Percentiles rank a stretch among this genome's conserved stretches.
Evolutionary conservation across 1,284 basidiomycete species (phyloP).

Genomic region (Leccinum variabile): DNA sequence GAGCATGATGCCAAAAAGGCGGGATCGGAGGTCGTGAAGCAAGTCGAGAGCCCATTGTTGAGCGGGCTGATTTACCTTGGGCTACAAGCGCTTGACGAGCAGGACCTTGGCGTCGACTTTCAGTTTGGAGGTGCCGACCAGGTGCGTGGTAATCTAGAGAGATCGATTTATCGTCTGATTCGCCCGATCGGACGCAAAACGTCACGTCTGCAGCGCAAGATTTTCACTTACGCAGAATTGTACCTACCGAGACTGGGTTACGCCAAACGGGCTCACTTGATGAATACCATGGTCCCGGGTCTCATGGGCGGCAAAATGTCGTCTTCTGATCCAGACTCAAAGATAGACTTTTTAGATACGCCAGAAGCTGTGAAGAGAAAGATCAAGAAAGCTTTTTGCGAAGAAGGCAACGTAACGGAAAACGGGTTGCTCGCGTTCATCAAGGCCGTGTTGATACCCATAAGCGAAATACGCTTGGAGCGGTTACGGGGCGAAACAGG

Average conservation of each 20-base stretch:
- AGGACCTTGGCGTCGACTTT: conserved; percentile 70
- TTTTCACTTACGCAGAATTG: neutral
- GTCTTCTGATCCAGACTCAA: conserved; percentile 1
- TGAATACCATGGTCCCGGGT: conserved; percentile 1
- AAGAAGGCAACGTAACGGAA: neutral
- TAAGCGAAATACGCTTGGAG: conserved; percentile 1
- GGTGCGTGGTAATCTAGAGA: neutral
- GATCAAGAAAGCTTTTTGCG: neutral
- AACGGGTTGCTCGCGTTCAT: conserved; percentile 1
- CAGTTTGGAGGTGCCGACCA: conserved; percentile 2
- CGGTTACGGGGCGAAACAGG: neutral
- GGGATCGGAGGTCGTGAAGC: conserved; percentile 99
- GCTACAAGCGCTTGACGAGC: conserved; percentile 48
- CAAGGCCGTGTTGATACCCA: neutral
- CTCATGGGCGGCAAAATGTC: conserved; percentile 1
- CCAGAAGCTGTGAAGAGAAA: conserved; percentile 1
- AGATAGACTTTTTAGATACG: conserved; percentile 1
- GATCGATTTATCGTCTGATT: neutral
- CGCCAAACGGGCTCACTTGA: neutral
- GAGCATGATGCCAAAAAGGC: conserved; percentile 98
- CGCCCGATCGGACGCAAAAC: neutral
- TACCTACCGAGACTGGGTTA: conserved; percentile 1
- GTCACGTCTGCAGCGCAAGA: neutral
- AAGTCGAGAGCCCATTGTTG: conserved; percentile 66
- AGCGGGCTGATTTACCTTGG: neutral